These are phyloP conservation scores for Citrus cavaleriei DNA, from an alignment of 345 rosid species.

Conservation along the genomic window DNA sequence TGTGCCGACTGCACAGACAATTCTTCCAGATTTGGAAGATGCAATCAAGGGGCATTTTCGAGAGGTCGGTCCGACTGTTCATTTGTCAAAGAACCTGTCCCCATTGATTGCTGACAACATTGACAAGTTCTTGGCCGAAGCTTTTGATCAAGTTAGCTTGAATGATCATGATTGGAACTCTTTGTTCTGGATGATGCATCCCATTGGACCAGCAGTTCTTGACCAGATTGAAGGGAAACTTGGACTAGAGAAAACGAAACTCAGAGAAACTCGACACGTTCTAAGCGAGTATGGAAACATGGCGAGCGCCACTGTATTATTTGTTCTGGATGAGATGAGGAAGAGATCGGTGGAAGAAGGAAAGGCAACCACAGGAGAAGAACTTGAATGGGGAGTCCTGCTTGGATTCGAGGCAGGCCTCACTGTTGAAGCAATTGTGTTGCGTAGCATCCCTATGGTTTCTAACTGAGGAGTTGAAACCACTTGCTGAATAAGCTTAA, in stretches of 20 bases:
- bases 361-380: slow-evolving; percentile 21
- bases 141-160: slow-evolving; percentile 20
- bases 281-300: slow-evolving; percentile 22
- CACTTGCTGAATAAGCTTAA: background rate
- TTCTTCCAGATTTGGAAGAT: slow-evolving; percentile 18
- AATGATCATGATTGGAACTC: slow-evolving; percentile 21
- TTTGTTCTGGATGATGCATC: slow-evolving; percentile 24
- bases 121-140: slow-evolving; percentile 13
- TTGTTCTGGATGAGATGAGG: slow-evolving; percentile 24
- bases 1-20: slow-evolving; percentile 16
- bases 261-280: slow-evolving; percentile 14
- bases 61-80: slow-evolving; percentile 20
- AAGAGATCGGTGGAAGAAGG: slow-evolving; percentile 19
- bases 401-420: slow-evolving; percentile 26
- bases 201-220: slow-evolving; percentile 20
- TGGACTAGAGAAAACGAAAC: slow-evolving; percentile 12
- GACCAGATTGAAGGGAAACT: slow-evolving; percentile 20
- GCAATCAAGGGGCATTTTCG: slow-evolving; percentile 27
- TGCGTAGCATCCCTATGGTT: background rate
- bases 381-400: slow-evolving; percentile 25
- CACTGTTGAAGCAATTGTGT: slow-evolving; percentile 16
- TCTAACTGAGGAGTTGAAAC: background rate
- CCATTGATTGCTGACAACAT: slow-evolving; percentile 16
- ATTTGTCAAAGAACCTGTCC: slow-evolving; percentile 14
- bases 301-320: slow-evolving; percentile 24